Conservation (phyloP, 768 basidiomycete species). For the Lactifluus hygrophoroides region DNA sequence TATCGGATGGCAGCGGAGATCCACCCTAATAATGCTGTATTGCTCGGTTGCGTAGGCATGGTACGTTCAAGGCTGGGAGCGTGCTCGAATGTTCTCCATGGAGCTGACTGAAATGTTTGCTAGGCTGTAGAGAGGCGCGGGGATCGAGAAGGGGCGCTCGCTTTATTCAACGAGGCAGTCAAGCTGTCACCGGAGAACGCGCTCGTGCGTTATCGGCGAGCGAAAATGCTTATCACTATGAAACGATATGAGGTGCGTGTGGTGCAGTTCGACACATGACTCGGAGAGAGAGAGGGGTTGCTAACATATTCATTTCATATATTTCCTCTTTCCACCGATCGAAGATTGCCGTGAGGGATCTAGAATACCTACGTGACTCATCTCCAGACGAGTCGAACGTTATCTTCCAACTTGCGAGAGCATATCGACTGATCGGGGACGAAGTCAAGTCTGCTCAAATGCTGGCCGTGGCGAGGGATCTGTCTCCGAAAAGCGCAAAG, state of each 20-base stretch:
- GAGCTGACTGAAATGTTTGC: slow-evolving; percentile 16
- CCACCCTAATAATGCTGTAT: slow-evolving; percentile 91
- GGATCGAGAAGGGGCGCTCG: slow-evolving; percentile 65
- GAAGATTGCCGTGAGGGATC: slow-evolving; percentile 72
- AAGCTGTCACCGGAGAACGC: slow-evolving; percentile 78
- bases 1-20: slow-evolving; percentile 88
- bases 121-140: slow-evolving; percentile 86
- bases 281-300: slow-evolving; percentile 4
- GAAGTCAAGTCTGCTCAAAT: slow-evolving; percentile 71
- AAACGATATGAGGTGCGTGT: slow-evolving; percentile 70
- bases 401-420: slow-evolving; percentile 90
- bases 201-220: slow-evolving; percentile 88
- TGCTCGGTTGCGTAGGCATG: slow-evolving; percentile 93
- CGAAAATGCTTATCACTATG: slow-evolving; percentile 82
- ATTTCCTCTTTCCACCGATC: neutral
- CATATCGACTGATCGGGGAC: slow-evolving; percentile 77
- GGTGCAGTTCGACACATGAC: slow-evolving; percentile 13
- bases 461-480: slow-evolving; percentile 86
- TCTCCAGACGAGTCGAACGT: slow-evolving; percentile 97
- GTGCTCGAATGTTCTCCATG: neutral
- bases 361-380: slow-evolving; percentile 68
- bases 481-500: slow-evolving; percentile 81
- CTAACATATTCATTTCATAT: slow-evolving; percentile 20
- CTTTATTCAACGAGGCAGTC: slow-evolving; percentile 75
- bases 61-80: slow-evolving; percentile 41